These are phyloP conservation scores for Botryotinia globosa DNA, from an alignment of 2,329 filamentous ascomycete species.

Conservation along the genomic window DNA sequence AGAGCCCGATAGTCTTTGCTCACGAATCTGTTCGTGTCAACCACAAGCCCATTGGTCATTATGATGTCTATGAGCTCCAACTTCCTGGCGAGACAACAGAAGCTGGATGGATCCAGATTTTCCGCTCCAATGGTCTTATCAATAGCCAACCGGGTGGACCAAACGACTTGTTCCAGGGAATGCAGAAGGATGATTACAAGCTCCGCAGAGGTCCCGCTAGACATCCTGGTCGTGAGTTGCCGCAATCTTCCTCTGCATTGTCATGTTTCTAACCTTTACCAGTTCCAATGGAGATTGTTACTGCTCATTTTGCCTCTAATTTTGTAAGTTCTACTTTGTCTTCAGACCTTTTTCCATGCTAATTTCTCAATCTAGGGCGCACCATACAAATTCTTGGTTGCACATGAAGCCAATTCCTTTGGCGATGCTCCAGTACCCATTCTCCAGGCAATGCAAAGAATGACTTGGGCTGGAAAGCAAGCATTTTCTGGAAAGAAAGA, in stretches of 20 bases:
- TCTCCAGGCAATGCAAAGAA: slow-evolving; percentile 48
- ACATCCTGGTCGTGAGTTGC: slow-evolving; percentile 39
- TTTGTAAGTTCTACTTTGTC: slow-evolving; percentile 42
- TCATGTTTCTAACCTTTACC: slow-evolving; percentile 30
- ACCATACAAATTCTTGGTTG: slow-evolving; percentile 63
- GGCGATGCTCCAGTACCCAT: slow-evolving; percentile 48
- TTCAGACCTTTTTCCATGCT: not conserved
- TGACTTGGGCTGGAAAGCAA: slow-evolving; percentile 52
- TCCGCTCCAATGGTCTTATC: slow-evolving; percentile 33
- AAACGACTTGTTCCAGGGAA: slow-evolving; percentile 55
- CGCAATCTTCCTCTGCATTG: not conserved
- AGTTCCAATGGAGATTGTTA: slow-evolving; percentile 45
- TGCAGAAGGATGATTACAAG: slow-evolving; percentile 47
- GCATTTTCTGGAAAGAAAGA: slow-evolving; percentile 1
- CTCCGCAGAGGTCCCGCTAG: slow-evolving; percentile 34
- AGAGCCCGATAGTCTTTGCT: not conserved
- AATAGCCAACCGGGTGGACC: slow-evolving; percentile 53
- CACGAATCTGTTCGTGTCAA: not conserved
- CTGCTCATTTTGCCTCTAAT: slow-evolving; percentile 51
- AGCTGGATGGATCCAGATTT: slow-evolving; percentile 2
- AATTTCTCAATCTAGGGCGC: slow-evolving; percentile 48
- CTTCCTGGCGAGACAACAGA: slow-evolving; percentile 44
- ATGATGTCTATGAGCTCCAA: slow-evolving; percentile 42
- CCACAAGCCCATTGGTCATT: slow-evolving; percentile 31
- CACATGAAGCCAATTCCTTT: slow-evolving; percentile 51